Base-by-base conservation (phyloP, 371 early-diverging fungal species). In the Actinomortierella ambigua region DNA sequence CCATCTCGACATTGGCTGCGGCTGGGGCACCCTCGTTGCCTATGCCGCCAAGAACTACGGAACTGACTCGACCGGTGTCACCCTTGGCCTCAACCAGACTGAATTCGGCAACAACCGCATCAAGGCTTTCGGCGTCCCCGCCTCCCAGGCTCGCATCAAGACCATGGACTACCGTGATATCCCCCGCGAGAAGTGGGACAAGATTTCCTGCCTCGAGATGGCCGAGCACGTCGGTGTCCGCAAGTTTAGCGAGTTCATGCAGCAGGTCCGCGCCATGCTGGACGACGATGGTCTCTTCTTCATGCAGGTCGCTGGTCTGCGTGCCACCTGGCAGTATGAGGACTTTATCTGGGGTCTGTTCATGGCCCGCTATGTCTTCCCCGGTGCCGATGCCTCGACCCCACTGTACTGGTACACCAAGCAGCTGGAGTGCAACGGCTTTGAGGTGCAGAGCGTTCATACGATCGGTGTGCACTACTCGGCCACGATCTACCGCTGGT, bases 291-390 rank as follows among this genome's bases (percentile, higher is more conserved):
- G 98, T 68, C 75, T 98, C 53, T 97, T 97, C 85, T 98, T 87
- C 84, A 80, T 98, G 79, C 98, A 98, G 84, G 94, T 97, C 59
- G 98, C 98, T 75, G 98, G 98, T 73, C 84, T 98, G 61, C 89
- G 98, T 52, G 82, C 85, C 48, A 84, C 91, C 28, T 93, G 93
- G 93, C 93, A 93, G 77, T 92, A 91, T 65, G 93, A 93, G 82
- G 94, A 93, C 65, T 87, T 93, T 56, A 90, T 91, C 77, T 89
- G 90, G 89, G 98, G 97, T 55, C 87, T 97, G 52, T 97, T 97
- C 80, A 97, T 98, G 98, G 95, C 94, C 76, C 95, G 91, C 83
- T 97, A 97, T 78, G 89, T 98, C 61, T 97, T 98, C 92, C 98
- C 97, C 61, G 98, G 98, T 69, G 98, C 98, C 63, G 98, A 97